Evolutionary conservation across 2,329 filamentous ascomycete species (phyloP).

Genomic region (Magnaporthales sp.): DNA sequence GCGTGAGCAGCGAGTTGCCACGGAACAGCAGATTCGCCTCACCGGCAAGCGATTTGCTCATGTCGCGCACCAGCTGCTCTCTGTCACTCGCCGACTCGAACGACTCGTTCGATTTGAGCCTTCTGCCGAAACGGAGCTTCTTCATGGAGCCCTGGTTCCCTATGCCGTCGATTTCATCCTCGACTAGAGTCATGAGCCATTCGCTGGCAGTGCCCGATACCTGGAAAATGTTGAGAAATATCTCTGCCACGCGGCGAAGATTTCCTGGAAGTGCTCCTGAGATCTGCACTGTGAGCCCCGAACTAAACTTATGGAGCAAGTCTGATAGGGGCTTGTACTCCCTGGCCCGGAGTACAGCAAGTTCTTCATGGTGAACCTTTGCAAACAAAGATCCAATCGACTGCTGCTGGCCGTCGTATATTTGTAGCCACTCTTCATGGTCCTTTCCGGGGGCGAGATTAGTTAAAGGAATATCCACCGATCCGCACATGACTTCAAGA

Average conservation of each 20-base stretch:
- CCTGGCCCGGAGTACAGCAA: constrained; percentile 76
- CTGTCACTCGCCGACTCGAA: constrained; percentile 54
- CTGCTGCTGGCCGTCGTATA: constrained; percentile 68
- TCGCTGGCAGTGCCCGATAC: constrained; percentile 76
- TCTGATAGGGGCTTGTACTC: constrained; percentile 81
- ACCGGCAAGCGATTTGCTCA: constrained; percentile 69
- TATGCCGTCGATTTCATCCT: constrained; percentile 94
- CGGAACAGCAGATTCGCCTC: constrained; percentile 94
- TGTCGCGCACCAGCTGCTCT: constrained; percentile 64
- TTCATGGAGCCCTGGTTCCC: constrained; percentile 72
- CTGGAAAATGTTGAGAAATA: constrained; percentile 89
- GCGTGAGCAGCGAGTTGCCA: constrained; percentile 88
- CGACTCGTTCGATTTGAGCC: constrained; percentile 64
- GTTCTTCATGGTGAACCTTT: constrained; percentile 75
- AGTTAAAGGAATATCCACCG: constrained; percentile 75
- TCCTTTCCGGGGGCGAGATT: constrained; percentile 70
- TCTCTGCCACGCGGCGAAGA: constrained; percentile 72
- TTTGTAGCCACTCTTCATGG: constrained; percentile 80
- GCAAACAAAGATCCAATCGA: constrained; percentile 76
- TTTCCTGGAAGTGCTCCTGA: constrained; percentile 69
- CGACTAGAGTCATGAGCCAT: constrained; percentile 88
- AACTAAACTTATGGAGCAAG: constrained; percentile 75
- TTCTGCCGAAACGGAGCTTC: constrained; percentile 62
- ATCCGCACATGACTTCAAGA: constrained; percentile 51
- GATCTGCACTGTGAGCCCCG: constrained; percentile 77